Percentiles rank a stretch among this genome's conserved stretches.
These are phyloP conservation scores for Stachybotrys echinatus DNA, from an alignment of 2,329 filamentous ascomycete species.

Conservation along the genomic window DNA sequence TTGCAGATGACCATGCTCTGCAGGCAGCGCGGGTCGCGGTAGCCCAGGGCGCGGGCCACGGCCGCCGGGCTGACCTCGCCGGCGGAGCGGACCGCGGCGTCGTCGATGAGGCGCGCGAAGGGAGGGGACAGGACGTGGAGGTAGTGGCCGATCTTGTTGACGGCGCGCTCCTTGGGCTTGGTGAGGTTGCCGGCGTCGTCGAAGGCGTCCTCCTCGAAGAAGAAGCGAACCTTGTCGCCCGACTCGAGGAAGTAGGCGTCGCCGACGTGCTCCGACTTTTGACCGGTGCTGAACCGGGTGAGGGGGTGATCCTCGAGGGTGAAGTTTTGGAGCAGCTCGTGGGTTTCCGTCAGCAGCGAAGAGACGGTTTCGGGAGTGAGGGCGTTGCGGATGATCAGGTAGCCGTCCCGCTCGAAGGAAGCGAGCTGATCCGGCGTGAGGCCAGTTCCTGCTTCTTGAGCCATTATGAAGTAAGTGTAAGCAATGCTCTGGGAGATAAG, in stretches of 20 bases:
- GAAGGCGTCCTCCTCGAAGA: slow-evolving; percentile 95
- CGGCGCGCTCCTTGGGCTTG: slow-evolving; percentile 76
- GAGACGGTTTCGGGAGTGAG: slow-evolving; percentile 61
- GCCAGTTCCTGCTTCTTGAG: slow-evolving; percentile 29
- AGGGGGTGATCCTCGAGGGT: slow-evolving; percentile 80
- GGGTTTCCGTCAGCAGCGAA: slow-evolving; percentile 68
- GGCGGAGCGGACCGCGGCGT: slow-evolving; percentile 26
- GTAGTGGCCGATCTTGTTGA: slow-evolving; percentile 85
- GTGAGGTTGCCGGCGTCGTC: slow-evolving; percentile 55
- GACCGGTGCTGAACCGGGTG: slow-evolving; percentile 88
- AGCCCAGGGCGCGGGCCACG: slow-evolving; percentile 68
- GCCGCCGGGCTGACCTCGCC: slow-evolving; percentile 41
- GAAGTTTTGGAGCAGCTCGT: slow-evolving; percentile 68
- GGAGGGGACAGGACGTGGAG: slow-evolving; percentile 65
- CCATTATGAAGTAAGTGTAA: slow-evolving; percentile 12
- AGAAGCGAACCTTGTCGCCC: slow-evolving; percentile 90
- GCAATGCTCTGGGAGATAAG: neutral
- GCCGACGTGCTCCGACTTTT: slow-evolving; percentile 70
- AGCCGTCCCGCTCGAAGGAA: slow-evolving; percentile 77
- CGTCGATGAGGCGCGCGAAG: slow-evolving; percentile 56
- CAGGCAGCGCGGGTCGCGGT: slow-evolving; percentile 68
- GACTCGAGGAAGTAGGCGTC: slow-evolving; percentile 91
- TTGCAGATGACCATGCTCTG: slow-evolving; percentile 99
- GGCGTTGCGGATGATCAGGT: slow-evolving; percentile 78
- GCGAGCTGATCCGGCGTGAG: slow-evolving; percentile 68